phyloP scores from a whole-genome alignment of 2,329 filamentous ascomycete genomes.

The Paecilomyces variotii region DNA sequence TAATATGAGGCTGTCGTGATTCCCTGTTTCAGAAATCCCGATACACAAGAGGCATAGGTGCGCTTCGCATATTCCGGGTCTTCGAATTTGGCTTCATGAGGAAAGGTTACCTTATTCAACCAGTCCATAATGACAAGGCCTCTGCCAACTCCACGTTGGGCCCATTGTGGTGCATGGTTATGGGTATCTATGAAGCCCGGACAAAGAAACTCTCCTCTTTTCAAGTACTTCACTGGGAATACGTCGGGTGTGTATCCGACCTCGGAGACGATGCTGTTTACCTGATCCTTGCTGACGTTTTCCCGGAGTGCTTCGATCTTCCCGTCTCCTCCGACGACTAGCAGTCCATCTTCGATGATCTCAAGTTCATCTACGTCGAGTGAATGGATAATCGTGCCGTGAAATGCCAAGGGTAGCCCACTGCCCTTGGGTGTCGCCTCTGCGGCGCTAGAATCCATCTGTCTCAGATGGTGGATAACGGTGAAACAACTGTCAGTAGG shows the following conservation, averaged over 20 bases:
- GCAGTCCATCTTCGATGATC: conserved; percentile 22
- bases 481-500: neutral
- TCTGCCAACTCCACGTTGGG: conserved; percentile 38
- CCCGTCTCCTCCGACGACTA: conserved; percentile 22
- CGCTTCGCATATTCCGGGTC: conserved; percentile 46
- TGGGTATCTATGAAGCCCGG: conserved; percentile 53
- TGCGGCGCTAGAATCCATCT: neutral
- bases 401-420: conserved; percentile 20
- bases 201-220: conserved; percentile 21
- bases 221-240: conserved; percentile 20
- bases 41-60: conserved; percentile 47
- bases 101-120: conserved; percentile 58
- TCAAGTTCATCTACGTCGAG: conserved; percentile 16
- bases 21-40: conserved; percentile 50
- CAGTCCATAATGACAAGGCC: conserved; percentile 46
- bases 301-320: conserved; percentile 21
- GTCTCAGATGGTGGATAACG: neutral
- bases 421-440: neutral
- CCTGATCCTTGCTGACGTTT: conserved; percentile 10
- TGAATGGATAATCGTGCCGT: conserved; percentile 29
- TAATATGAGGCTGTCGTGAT: conserved; percentile 32
- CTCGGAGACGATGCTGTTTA: conserved; percentile 16
- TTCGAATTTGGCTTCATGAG: conserved; percentile 53
- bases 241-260: conserved; percentile 18
- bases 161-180: conserved; percentile 56